phyloP scores from a whole-genome alignment of 495 filamentous ascomycete genomes.

The Podospora anserina region DNA sequence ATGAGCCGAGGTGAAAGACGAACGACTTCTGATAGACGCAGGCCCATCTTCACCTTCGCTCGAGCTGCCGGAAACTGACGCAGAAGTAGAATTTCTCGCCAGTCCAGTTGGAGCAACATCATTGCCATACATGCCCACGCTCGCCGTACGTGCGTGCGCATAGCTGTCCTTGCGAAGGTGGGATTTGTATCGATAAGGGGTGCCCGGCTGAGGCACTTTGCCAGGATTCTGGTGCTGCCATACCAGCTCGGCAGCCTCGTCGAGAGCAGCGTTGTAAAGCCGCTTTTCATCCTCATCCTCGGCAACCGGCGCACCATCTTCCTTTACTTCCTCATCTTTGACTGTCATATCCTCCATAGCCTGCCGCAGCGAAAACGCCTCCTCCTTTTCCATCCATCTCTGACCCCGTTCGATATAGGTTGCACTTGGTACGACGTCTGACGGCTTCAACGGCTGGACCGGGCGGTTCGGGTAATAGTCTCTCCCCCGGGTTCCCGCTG shows the following conservation, averaged over 20 bases:
- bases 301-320: slow-evolving; percentile 19
- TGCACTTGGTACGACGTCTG: slow-evolving; percentile 53
- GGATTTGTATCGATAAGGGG: slow-evolving; percentile 61
- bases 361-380: slow-evolving; percentile 70
- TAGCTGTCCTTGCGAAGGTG: slow-evolving; percentile 61
- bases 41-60: slow-evolving; percentile 39
- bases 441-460: slow-evolving; percentile 43
- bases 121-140: slow-evolving; percentile 49
- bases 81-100: slow-evolving; percentile 42
- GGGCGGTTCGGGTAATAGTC: slow-evolving; percentile 46
- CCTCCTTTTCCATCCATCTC: slow-evolving; percentile 83
- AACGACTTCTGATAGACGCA: slow-evolving; percentile 22
- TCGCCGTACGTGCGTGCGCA: slow-evolving; percentile 59
- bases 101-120: slow-evolving; percentile 49
- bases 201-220: slow-evolving; percentile 55
- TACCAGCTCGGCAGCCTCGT: slow-evolving; percentile 84
- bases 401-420: slow-evolving; percentile 76
- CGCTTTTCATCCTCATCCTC: slow-evolving; percentile 59
- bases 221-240: slow-evolving; percentile 71
- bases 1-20: slow-evolving; percentile 32
- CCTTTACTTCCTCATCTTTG: slow-evolving; percentile 26
- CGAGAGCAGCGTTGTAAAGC: slow-evolving; percentile 70
- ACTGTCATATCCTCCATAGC: slow-evolving; percentile 72
- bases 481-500: slow-evolving; percentile 35
- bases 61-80: slow-evolving; percentile 51